These are phyloP conservation scores for Purpureocillium takamizusanense DNA, from an alignment of 2,329 filamentous ascomycete species.

Conservation along the genomic window DNA sequence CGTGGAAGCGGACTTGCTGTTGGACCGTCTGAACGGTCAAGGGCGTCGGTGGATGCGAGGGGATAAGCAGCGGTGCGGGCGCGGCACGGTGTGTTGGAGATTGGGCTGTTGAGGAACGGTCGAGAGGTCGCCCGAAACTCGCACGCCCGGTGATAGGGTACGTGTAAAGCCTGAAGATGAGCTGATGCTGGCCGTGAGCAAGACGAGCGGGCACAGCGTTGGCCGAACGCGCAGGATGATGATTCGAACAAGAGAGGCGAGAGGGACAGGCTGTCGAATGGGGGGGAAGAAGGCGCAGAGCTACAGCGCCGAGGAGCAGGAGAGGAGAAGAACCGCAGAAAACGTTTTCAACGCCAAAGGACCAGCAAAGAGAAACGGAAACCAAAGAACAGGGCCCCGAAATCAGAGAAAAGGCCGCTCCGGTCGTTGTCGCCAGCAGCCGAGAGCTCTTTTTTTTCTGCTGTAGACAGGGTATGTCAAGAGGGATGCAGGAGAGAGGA, in stretches of 20 bases:
- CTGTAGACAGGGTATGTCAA: conserved; percentile 4
- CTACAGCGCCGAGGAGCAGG: conserved; percentile 4
- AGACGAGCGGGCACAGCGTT: not conserved
- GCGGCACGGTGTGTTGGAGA: conserved; percentile 3
- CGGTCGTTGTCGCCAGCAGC: conserved; percentile 3
- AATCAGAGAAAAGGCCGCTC: conserved; percentile 5
- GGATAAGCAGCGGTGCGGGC: too few relatives aligned
- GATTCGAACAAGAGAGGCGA: too few relatives aligned
- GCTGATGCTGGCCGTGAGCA: not conserved
- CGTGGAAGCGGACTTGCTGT: not conserved
- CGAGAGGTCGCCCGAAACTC: not conserved
- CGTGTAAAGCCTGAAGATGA: too few relatives aligned
- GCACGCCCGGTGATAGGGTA: too few relatives aligned
- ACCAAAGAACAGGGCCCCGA: conserved; percentile 4
- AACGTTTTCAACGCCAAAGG: conserved; percentile 3
- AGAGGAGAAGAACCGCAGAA: conserved; percentile 1
- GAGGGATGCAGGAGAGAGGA: conserved; percentile 7
- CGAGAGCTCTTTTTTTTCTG: conserved; percentile 4
- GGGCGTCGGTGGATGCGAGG: not conserved
- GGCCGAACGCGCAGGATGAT: too few relatives aligned
- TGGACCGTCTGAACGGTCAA: too few relatives aligned
- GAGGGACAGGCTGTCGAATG: too few relatives aligned
- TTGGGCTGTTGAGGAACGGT: conserved; percentile 1
- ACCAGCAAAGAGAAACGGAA: conserved; percentile 3
- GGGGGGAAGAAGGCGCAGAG: not conserved